phyloP scores from a whole-genome alignment of 352 stramenopile genomes.

The Plasmopara muralis region DNA sequence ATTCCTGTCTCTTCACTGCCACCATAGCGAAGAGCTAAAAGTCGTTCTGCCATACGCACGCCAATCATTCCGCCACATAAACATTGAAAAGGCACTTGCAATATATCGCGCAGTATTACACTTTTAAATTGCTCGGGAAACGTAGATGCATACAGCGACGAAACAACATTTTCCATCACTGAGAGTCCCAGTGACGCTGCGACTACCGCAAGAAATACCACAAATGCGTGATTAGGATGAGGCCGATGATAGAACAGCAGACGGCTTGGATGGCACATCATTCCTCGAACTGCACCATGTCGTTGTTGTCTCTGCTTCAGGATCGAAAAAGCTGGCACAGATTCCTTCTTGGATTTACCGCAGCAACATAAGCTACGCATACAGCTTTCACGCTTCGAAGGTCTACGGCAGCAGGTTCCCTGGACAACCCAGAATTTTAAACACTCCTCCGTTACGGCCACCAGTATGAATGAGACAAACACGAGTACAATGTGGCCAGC shows the following conservation, averaged over 20 bases:
- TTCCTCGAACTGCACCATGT: conserved; percentile 22
- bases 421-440: conserved; percentile 69
- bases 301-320: conserved; percentile 23
- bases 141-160: conserved; percentile 29
- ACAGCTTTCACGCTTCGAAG: conserved; percentile 5
- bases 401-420: conserved; percentile 34
- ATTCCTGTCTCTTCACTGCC: conserved; percentile 10
- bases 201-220: conserved; percentile 51
- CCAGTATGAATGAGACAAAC: conserved; percentile 40
- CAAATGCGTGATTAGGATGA: conserved; percentile 46
- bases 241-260: conserved; percentile 37
- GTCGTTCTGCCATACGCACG: conserved; percentile 42
- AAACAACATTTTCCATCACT: conserved; percentile 51
- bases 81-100: conserved; percentile 53
- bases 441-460: conserved; percentile 63
- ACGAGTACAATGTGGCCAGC: conserved; percentile 59
- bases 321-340: conserved; percentile 18
- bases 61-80: conserved; percentile 59
- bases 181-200: conserved; percentile 54
- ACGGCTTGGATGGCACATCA: conserved; percentile 44
- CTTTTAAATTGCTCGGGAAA: conserved; percentile 30
- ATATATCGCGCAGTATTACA: conserved; percentile 32
- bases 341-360: conserved; percentile 18
- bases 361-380: conserved; percentile 11
- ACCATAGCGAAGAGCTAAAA: conserved; percentile 22